Evolutionary conservation across 2,329 filamentous ascomycete species (phyloP).

Genomic region (Ceratocystis cacaofunesta): DNA sequence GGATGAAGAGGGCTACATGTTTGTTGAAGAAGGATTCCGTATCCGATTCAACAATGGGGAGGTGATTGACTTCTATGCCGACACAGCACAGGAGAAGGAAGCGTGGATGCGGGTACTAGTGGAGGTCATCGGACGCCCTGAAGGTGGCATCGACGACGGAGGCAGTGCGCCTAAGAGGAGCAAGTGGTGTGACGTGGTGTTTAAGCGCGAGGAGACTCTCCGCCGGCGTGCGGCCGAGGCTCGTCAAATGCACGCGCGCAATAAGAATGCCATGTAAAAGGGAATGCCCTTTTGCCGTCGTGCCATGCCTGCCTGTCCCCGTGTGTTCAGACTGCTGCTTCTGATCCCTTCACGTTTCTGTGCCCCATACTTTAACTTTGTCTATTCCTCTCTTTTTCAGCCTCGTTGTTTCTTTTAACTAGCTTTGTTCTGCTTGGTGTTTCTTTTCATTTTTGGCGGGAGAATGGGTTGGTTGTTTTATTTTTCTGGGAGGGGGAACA

Average conservation of each 20-base stretch:
- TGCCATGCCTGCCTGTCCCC: background rate
- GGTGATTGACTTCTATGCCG: conserved; percentile 96
- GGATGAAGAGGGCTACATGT: conserved; percentile 98
- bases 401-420: background rate
- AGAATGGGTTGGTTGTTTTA: background rate
- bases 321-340: background rate
- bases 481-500: background rate
- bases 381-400: conserved; percentile 3
- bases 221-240: conserved; percentile 39
- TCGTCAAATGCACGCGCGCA: conserved; percentile 34
- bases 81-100: conserved; percentile 74
- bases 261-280: conserved; percentile 41
- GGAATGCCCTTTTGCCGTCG: background rate
- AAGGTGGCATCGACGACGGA: conserved; percentile 31
- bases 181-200: conserved; percentile 53
- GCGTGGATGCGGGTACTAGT: conserved; percentile 83
- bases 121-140: conserved; percentile 49
- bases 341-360: background rate
- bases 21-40: conserved; percentile 96
- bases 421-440: background rate
- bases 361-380: conserved; percentile 1
- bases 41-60: conserved; percentile 98
- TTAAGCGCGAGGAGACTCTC: conserved; percentile 48
- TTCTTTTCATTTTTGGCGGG: conserved; percentile 2
- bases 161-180: conserved; percentile 32